These are phyloP conservation scores for Solanum habrochaites DNA, from an alignment of 257 asterid genomes.

Conservation along the genomic window DNA sequence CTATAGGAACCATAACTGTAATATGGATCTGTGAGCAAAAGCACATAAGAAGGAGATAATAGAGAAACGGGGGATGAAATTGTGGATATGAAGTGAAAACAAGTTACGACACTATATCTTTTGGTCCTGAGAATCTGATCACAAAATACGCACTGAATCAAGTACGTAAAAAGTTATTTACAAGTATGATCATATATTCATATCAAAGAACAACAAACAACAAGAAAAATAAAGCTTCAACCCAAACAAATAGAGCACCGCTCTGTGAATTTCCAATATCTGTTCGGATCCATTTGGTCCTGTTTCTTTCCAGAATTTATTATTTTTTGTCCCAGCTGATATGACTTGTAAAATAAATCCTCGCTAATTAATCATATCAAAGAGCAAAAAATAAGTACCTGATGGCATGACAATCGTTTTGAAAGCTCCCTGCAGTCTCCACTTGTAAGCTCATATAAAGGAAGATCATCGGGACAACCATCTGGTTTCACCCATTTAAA, in stretches of 20 bases:
- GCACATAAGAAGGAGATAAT: neutral
- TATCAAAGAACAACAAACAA: neutral
- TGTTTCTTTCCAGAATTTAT: neutral
- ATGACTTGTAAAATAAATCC: neutral
- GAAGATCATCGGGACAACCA: constrained; percentile 79
- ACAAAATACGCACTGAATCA: neutral
- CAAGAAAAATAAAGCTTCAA: neutral
- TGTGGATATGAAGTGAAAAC: neutral
- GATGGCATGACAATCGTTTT: constrained; percentile 72
- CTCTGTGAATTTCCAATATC: neutral
- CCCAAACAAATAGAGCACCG: neutral
- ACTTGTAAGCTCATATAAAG: constrained; percentile 54
- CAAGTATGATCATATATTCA: neutral
- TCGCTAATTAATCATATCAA: neutral
- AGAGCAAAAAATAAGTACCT: constrained; percentile 22
- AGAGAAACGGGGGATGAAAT: neutral
- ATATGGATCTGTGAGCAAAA: neutral
- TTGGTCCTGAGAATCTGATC: neutral
- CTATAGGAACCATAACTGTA: neutral
- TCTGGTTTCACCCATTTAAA: constrained; percentile 77
- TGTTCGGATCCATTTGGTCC: neutral
- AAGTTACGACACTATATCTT: neutral
- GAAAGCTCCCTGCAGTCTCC: constrained; percentile 56
- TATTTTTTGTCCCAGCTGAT: neutral
- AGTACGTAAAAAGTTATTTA: neutral